Evolutionary conservation across 2,329 filamentous ascomycete species (phyloP).

Genomic region (Periconia digitata): DNA sequence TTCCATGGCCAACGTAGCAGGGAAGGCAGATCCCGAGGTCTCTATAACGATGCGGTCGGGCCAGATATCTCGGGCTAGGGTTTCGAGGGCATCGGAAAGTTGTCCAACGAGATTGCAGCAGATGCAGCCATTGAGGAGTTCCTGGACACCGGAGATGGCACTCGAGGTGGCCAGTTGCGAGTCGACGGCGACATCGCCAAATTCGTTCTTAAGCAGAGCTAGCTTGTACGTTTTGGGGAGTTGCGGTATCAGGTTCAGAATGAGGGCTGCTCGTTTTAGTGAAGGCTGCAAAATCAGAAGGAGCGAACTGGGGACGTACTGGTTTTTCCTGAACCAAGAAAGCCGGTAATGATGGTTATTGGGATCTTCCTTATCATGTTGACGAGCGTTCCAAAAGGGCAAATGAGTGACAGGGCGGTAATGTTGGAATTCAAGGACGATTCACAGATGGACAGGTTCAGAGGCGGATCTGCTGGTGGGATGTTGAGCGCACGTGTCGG

Average conservation of each 20-base stretch:
- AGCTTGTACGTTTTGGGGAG: conserved; percentile 85
- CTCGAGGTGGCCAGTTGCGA: conserved; percentile 82
- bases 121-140: conserved; percentile 95
- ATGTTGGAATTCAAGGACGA: not conserved
- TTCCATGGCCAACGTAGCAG: conserved; percentile 87
- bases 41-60: conserved; percentile 93
- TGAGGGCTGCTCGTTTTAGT: conserved; percentile 57
- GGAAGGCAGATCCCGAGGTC: conserved; percentile 80
- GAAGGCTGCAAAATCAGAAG: conserved; percentile 38
- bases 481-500: conserved; percentile 8
- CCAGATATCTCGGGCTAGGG: conserved; percentile 62
- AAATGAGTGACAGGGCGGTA: not conserved
- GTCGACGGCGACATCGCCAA: conserved; percentile 91
- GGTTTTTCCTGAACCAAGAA: conserved; percentile 94
- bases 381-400: not conserved
- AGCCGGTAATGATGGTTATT: conserved; percentile 94
- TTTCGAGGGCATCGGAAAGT: conserved; percentile 74
- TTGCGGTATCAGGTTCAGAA: conserved; percentile 91
- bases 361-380: conserved; percentile 59
- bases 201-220: conserved; percentile 96
- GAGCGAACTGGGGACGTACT: conserved; percentile 54
- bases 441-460: not conserved
- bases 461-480: not conserved
- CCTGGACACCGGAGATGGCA: conserved; percentile 85
- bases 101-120: conserved; percentile 98